These are phyloP conservation scores for Lathyrus oleraceus DNA, from an alignment of 306 rosid species.

Conservation along the genomic window DNA sequence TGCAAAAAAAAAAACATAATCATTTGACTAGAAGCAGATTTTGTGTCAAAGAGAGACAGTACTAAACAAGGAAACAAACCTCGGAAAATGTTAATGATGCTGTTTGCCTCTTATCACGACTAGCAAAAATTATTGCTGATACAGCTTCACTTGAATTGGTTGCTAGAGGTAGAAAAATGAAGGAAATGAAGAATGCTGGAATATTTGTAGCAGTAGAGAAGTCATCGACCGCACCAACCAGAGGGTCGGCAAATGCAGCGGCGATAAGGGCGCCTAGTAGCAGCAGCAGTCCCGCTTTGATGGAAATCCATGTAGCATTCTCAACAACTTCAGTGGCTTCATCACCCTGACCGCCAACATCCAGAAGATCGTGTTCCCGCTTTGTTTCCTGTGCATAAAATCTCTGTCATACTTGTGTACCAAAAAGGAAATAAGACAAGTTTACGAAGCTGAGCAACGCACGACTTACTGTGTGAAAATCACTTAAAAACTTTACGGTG, in stretches of 20 bases:
- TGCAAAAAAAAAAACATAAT: constrained; percentile 43
- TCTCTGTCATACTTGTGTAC: constrained; percentile 14
- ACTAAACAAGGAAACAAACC: constrained; percentile 55
- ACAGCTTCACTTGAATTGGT: constrained; percentile 96
- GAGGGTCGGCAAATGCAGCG: constrained; percentile 80
- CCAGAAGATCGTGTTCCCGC: constrained; percentile 69
- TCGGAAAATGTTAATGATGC: constrained; percentile 89
- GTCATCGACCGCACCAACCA: constrained; percentile 85
- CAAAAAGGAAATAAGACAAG: background rate
- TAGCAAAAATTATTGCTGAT: constrained; percentile 81
- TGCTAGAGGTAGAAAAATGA: constrained; percentile 78
- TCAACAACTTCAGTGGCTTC: constrained; percentile 49
- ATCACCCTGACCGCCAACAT: constrained; percentile 48
- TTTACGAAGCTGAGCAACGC: background rate
- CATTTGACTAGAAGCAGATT: background rate
- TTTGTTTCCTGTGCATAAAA: constrained; percentile 61
- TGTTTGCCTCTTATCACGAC: constrained; percentile 78
- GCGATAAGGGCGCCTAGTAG: constrained; percentile 77
- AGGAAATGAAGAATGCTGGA: constrained; percentile 95
- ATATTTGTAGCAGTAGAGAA: constrained; percentile 85
- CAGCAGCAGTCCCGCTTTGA: constrained; percentile 65
- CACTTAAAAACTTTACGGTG: constrained; percentile 45
- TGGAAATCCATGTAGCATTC: constrained; percentile 42
- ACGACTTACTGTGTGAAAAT: constrained; percentile 60
- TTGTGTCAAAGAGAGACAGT: constrained; percentile 12